Evolutionary conservation across 2,329 filamentous ascomycete genomes (phyloP).

Genomic region (Aspergillus jensenii): DNA sequence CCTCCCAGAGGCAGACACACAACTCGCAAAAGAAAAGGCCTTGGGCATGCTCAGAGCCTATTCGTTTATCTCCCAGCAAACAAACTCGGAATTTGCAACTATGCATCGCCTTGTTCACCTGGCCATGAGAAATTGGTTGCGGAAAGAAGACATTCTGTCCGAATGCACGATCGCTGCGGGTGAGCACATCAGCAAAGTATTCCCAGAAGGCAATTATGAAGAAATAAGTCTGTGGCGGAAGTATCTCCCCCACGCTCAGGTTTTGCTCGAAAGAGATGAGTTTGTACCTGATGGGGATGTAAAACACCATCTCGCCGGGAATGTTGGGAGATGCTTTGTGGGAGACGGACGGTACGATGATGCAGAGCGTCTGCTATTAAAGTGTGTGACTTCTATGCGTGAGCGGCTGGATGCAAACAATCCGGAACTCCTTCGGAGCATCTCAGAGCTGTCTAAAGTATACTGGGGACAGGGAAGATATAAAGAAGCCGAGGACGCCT

Average conservation of each 20-base stretch:
- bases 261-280: not conserved
- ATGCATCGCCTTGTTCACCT: conserved; percentile 35
- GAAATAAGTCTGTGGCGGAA: conserved; percentile 18
- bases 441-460: not conserved
- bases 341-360: conserved; percentile 20
- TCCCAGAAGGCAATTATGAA: conserved; percentile 10
- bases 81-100: conserved; percentile 1
- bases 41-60: conserved; percentile 24
- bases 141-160: not conserved
- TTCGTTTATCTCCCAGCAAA: conserved; percentile 17
- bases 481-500: not conserved
- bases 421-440: too few relatives aligned
- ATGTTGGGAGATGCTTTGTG: conserved; percentile 9
- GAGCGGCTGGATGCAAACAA: too few relatives aligned
- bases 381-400: too few relatives aligned
- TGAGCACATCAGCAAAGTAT: conserved; percentile 4
- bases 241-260: not conserved
- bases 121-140: conserved; percentile 30
- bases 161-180: not conserved
- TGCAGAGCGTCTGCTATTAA: not conserved
- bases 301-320: not conserved
- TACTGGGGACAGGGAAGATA: not conserved
- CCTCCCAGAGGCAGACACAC: conserved; percentile 9
- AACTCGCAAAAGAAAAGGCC: conserved; percentile 13
- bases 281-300: not conserved